These are phyloP conservation scores for Scheffersomyces lignosus DNA, from an alignment of 805 yeast genomes.

Conservation along the genomic window DNA sequence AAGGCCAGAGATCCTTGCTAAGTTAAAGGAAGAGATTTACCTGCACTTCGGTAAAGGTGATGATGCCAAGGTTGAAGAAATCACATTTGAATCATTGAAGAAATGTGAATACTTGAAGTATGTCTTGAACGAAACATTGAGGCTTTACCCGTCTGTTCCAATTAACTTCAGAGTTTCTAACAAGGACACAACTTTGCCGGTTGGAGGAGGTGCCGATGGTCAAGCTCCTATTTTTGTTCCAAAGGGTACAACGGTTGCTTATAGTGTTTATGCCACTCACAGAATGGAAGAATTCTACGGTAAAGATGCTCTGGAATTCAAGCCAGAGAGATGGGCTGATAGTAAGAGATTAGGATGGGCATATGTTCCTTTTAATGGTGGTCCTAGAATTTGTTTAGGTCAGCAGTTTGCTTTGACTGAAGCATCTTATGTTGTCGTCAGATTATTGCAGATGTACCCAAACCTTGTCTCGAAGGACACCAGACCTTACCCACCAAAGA, in stretches of 20 bases:
- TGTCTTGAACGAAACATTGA: conserved; percentile 24
- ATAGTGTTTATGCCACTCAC: conserved; percentile 41
- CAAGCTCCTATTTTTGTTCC: conserved; percentile 15
- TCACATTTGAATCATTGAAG: conserved; percentile 24
- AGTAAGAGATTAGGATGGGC: conserved; percentile 25
- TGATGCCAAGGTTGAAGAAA: conserved; percentile 18
- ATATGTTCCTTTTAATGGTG: conserved; percentile 28
- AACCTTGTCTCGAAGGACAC: conserved; percentile 14
- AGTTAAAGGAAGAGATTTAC: conserved; percentile 20
- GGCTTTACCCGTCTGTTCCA: conserved; percentile 29
- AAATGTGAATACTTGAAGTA: conserved; percentile 27
- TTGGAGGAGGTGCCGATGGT: conserved; percentile 25
- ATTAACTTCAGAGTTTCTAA: conserved; percentile 25
- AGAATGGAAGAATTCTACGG: conserved; percentile 29
- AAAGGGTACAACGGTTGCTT: conserved; percentile 23
- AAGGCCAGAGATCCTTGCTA: conserved; percentile 19
- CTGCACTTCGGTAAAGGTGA: conserved; percentile 21
- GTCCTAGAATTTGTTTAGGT: conserved; percentile 30
- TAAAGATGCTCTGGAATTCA: conserved; percentile 20
- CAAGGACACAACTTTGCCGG: conserved; percentile 24
- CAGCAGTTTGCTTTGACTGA: conserved; percentile 31
- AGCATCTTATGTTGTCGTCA: conserved; percentile 23
- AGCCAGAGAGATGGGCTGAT: conserved; percentile 25
- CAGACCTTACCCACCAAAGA: conserved; percentile 30
- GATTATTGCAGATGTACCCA: conserved; percentile 24